phyloP scores from a whole-genome alignment of 2,329 filamentous ascomycete genomes.

The Alternaria sp. region DNA sequence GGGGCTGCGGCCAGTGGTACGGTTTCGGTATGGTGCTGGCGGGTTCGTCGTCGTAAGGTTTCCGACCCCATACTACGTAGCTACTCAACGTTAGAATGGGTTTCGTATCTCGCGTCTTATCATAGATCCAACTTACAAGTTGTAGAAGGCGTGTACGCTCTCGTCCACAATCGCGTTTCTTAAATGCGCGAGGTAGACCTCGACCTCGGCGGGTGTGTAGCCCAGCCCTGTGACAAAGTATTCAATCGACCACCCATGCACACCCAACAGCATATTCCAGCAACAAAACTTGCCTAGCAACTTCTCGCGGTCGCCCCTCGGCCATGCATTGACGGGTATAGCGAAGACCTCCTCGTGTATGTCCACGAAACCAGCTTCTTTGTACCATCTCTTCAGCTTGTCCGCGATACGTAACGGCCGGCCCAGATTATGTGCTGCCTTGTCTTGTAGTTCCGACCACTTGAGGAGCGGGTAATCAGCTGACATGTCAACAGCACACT shows the following conservation, averaged over 20 bases:
- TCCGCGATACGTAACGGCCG: constrained; percentile 63
- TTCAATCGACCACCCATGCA: constrained; percentile 56
- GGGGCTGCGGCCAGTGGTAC: constrained; percentile 30
- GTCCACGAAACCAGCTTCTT: constrained; percentile 66
- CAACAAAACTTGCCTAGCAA: constrained; percentile 61
- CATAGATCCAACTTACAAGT: constrained; percentile 46
- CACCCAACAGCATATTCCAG: constrained; percentile 56
- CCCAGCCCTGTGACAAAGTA: constrained; percentile 55
- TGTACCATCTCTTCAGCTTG: constrained; percentile 63
- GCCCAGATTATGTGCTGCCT: constrained; percentile 57
- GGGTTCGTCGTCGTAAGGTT: constrained; percentile 31
- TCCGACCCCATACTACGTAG: constrained; percentile 42
- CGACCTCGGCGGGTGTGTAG: constrained; percentile 57
- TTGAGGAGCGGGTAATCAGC: constrained; percentile 58
- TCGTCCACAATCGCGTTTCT: constrained; percentile 52
- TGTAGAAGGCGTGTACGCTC: constrained; percentile 55
- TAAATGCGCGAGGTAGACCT: constrained; percentile 56
- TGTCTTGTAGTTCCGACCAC: constrained; percentile 56
- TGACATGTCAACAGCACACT: constrained; percentile 63
- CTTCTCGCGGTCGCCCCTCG: constrained; percentile 58
- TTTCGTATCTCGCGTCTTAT: background rate
- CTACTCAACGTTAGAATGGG: constrained; percentile 19
- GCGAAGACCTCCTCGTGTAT: constrained; percentile 63
- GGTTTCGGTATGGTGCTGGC: constrained; percentile 31
- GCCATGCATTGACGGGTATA: constrained; percentile 63